Percentiles rank a stretch among this genome's conserved stretches.
phyloP scores from a whole-genome alignment of 1,284 basidiomycete species.

The Sanghuangporus baumii region DNA sequence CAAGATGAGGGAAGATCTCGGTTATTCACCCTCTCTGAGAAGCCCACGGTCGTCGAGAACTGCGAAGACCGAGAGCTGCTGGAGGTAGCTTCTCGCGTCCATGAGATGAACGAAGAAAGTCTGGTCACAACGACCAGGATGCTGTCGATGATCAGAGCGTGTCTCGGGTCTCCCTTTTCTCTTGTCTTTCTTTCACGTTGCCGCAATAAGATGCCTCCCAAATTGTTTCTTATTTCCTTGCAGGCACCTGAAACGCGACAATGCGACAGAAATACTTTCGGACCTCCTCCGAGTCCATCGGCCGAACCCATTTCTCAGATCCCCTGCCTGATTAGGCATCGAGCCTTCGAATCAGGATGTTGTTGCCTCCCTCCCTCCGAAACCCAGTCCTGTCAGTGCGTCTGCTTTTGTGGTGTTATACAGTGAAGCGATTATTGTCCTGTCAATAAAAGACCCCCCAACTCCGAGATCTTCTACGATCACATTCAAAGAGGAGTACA shows the following conservation, averaged over 20 bases:
- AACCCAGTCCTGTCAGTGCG: too few relatives aligned
- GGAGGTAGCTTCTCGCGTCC: neutral
- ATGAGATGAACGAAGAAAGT: neutral
- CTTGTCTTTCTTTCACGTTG: too few relatives aligned
- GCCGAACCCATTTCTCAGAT: neutral
- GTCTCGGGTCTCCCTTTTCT: too few relatives aligned
- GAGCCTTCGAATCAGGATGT: too few relatives aligned
- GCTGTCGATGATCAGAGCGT: too few relatives aligned
- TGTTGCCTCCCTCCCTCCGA: too few relatives aligned
- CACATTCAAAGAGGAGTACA: neutral
- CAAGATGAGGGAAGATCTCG: neutral
- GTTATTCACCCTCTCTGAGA: neutral
- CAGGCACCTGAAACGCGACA: neutral
- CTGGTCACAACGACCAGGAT: too few relatives aligned
- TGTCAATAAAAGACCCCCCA: too few relatives aligned
- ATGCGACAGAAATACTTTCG: neutral
- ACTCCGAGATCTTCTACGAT: neutral
- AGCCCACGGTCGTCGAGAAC: neutral
- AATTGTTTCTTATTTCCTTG: neutral
- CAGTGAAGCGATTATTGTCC: too few relatives aligned
- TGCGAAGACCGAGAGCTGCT: neutral
- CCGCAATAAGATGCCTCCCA: too few relatives aligned
- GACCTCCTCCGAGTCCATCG: neutral
- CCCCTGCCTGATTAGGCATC: neutral
- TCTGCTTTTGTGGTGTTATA: too few relatives aligned